phyloP scores from a whole-genome alignment of 345 rosid genomes.

The Lenwebbia sp. region DNA sequence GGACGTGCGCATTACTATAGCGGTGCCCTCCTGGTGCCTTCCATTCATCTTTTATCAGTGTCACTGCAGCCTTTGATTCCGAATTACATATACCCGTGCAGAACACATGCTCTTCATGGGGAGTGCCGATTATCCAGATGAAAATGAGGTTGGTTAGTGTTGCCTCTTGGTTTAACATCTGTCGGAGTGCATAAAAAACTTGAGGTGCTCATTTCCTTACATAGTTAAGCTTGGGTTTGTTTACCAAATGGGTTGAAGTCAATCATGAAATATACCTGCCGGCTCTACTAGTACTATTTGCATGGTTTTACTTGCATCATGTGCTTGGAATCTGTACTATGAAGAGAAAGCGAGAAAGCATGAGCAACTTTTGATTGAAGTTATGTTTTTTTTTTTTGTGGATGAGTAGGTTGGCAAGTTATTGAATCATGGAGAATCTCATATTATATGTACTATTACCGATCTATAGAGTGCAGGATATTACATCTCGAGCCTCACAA shows the following conservation, averaged over 20 bases:
- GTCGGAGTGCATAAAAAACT: not conserved
- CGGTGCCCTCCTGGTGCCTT: not conserved
- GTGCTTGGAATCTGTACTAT: not conserved
- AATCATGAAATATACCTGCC: not conserved
- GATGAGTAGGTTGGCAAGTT: not conserved
- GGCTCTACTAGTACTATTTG: not conserved
- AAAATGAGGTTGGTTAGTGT: slow-evolving; percentile 59
- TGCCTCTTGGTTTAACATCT: slow-evolving; percentile 6
- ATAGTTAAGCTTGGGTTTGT: not conserved
- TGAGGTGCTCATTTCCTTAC: not conserved
- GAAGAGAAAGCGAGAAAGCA: not conserved
- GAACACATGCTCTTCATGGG: slow-evolving; percentile 99
- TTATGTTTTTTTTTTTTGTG: not conserved
- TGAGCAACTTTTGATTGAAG: not conserved
- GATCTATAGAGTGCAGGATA: not conserved
- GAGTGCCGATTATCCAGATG: slow-evolving; percentile 84
- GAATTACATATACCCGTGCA: slow-evolving; percentile 8
- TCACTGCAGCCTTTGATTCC: not conserved
- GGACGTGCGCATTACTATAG: not conserved
- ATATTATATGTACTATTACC: not conserved
- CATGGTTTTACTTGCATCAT: not conserved
- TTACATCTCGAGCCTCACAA: not conserved
- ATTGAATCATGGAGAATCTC: not conserved
- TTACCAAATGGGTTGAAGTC: not conserved
- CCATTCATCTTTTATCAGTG: not conserved